Evolutionary conservation across 2,329 filamentous ascomycete species (phyloP).

Genomic region (Camillea tinctor): DNA sequence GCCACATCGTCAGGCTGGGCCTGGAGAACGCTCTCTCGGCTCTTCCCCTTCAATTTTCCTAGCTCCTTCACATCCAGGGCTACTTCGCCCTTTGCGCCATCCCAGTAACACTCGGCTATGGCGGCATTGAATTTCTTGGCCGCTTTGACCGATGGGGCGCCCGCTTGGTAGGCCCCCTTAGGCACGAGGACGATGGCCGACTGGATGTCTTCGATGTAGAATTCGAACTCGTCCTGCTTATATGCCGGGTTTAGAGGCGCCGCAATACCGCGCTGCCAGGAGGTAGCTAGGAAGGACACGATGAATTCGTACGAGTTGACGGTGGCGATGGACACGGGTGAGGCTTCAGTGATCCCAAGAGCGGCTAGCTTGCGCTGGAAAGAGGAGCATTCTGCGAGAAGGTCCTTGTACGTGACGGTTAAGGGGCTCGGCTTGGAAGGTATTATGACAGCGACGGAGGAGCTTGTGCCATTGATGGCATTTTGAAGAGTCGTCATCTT

Average conservation of each 20-base stretch:
- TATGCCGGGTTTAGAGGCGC: conserved; percentile 86
- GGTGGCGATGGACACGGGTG: conserved; percentile 78
- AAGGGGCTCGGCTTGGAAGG: conserved; percentile 63
- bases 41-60: conserved; percentile 58
- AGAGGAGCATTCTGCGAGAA: conserved; percentile 61
- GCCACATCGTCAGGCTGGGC: conserved; percentile 76
- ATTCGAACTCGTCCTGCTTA: conserved; percentile 88
- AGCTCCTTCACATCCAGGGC: conserved; percentile 75
- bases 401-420: conserved; percentile 67
- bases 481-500: conserved; percentile 47
- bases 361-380: conserved; percentile 79
- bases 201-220: conserved; percentile 85
- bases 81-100: conserved; percentile 62
- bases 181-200: conserved; percentile 78
- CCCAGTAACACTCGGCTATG: conserved; percentile 85
- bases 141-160: conserved; percentile 71
- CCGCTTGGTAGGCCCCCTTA: conserved; percentile 62
- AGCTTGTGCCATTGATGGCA: conserved; percentile 46
- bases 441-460: conserved; percentile 66
- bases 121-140: conserved; percentile 77
- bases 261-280: conserved; percentile 81
- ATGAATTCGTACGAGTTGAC: conserved; percentile 88
- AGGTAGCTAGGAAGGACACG: conserved; percentile 78
- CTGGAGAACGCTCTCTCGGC: conserved; percentile 38
- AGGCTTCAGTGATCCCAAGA: conserved; percentile 66